phyloP scores from a whole-genome alignment of 1,284 basidiomycete species.

The Phaffia rhodozyma region DNA sequence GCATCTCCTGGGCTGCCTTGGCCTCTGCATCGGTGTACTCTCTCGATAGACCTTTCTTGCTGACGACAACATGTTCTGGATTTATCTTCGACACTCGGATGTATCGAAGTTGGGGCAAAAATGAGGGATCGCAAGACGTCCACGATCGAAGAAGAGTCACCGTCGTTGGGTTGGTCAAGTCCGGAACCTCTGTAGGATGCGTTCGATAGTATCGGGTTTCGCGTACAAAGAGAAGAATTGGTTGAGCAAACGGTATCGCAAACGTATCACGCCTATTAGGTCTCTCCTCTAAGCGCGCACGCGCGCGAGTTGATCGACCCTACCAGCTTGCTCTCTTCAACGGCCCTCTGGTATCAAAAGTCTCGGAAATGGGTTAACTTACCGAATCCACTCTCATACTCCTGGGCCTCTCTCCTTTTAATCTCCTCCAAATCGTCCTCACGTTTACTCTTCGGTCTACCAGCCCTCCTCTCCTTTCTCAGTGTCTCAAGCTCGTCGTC shows the following conservation, averaged over 20 bases:
- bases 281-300: no score
- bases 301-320: neutral
- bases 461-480: constrained; percentile 51
- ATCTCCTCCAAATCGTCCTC: constrained; percentile 61
- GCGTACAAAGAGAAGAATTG: constrained; percentile 15
- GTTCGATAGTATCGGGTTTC: neutral
- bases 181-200: constrained; percentile 54
- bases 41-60: constrained; percentile 27
- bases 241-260: neutral
- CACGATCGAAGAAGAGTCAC: constrained; percentile 61
- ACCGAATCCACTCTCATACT: constrained; percentile 76
- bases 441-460: constrained; percentile 60
- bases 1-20: constrained; percentile 11
- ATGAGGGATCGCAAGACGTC: constrained; percentile 63
- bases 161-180: constrained; percentile 62
- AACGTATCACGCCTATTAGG: no score
- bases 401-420: constrained; percentile 53
- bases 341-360: neutral
- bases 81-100: constrained; percentile 26
- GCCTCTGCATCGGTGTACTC: constrained; percentile 21
- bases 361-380: constrained; percentile 27
- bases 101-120: constrained; percentile 46
- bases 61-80: constrained; percentile 24
- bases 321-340: neutral
- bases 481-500: constrained; percentile 58